Percentiles rank a stretch among this genome's conserved stretches.
Evolutionary conservation across 2,329 filamentous ascomycete species (phyloP).

Genomic region (Periconia digitata): DNA sequence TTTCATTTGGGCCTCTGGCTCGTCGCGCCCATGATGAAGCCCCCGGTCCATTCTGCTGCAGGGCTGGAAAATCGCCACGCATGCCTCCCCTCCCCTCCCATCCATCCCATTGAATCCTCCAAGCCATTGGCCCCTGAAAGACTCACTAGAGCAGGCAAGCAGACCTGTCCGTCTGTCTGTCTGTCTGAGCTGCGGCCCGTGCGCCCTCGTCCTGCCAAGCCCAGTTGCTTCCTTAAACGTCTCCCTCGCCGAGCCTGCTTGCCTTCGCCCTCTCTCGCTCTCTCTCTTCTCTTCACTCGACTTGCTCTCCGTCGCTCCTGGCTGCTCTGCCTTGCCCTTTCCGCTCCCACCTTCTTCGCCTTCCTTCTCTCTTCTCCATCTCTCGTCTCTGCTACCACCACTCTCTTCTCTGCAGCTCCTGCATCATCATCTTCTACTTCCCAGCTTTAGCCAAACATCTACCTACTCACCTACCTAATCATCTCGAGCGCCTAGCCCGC

Average conservation of each 20-base stretch:
- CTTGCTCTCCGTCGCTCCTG: conserved; percentile 50
- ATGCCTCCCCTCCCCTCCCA: no score
- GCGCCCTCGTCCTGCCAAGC: conserved; percentile 1
- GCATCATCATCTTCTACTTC: conserved; percentile 34
- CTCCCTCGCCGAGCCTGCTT: conserved; percentile 15
- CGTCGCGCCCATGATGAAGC: background rate
- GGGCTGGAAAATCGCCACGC: conserved; percentile 1
- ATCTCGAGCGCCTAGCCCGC: conserved; percentile 42
- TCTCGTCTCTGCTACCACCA: conserved; percentile 58
- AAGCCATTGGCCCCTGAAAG: no score
- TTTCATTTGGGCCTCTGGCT: conserved; percentile 5
- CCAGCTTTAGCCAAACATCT: conserved; percentile 34
- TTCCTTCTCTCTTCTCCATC: conserved; percentile 44
- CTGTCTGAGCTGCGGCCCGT: background rate
- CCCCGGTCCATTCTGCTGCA: background rate
- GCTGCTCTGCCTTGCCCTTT: conserved; percentile 58
- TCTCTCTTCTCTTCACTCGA: conserved; percentile 16
- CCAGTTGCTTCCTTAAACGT: conserved; percentile 6
- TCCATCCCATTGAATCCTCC: no score
- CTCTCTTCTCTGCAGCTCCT: conserved; percentile 34
- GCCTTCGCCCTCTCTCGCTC: conserved; percentile 17
- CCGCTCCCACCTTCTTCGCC: conserved; percentile 17
- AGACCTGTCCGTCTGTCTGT: background rate
- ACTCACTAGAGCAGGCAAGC: background rate
- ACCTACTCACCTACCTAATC: conserved; percentile 21